Evolutionary conservation across 2,329 filamentous ascomycete genomes (phyloP), one percentile per base, ranked within the genome.

Genomic region (Exserohilum rostratum): DNA sequence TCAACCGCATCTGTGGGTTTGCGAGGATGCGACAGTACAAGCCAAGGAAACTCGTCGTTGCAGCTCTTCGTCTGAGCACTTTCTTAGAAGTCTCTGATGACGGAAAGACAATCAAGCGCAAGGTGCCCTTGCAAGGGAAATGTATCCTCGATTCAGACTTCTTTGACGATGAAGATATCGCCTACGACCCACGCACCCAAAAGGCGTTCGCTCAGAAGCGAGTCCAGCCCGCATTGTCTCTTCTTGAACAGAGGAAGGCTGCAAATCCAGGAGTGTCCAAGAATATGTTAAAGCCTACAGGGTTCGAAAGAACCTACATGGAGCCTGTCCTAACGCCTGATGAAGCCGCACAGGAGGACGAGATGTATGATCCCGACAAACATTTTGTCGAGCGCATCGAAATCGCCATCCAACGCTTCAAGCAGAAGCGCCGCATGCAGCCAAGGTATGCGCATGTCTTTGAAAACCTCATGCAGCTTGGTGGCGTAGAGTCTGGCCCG

Each of bases 341-440:
- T 0, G 87, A 96, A 68, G 82, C 85, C 44, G 76, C 82, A 3
- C 82, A 88, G 46, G 90, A 96, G 67, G 77, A 82, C 17, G 79
- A 83, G 11, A 77, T 95, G 20, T 99, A 96, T 69, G 73, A 85
- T 60, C 71, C 77, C 80, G 73, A 76, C 11, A 73, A 74, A 42
- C 49, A 67, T 2, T 78, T 80, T 50, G 61, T 70, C 25, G 90
- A 89, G 51, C 91, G 95, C 42, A 91, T 98, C 35, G 88, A 97
- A 69, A 84, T 87, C 22, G 95, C 91, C 42, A 89, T 98, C 50
- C 87, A 92, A 62, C 88, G 91, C 12, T 99, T 88, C 77, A 86
- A 89, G 58, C 82, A 85, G 31, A 89, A 87, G 42, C 89, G 93
- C 29, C 92, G 90, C 61, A 83, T 96, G 54, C 84, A 89, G 54